Evolutionary conservation across 352 stramenopile species (phyloP).

Genomic region (Blastocystis hominis): DNA sequence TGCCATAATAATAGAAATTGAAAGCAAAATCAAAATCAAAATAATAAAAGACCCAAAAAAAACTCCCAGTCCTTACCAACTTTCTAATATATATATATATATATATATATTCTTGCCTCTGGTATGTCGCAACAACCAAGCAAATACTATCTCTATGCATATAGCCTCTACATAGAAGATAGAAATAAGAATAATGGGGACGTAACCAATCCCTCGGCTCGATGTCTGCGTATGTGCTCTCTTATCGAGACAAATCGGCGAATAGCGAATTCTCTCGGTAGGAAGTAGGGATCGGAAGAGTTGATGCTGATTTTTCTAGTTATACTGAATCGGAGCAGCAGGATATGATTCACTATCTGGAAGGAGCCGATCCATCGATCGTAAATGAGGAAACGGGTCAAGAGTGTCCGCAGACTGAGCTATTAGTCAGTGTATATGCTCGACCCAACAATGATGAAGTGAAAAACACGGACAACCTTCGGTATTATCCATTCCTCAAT

Average conservation of each 20-base stretch:
- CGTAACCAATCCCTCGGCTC: background rate
- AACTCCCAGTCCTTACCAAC: background rate
- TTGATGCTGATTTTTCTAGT: background rate
- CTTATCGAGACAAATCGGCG: background rate
- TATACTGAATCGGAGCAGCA: conserved; percentile 22
- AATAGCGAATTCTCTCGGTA: background rate
- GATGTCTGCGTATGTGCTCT: conserved; percentile 20
- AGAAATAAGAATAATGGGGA: background rate
- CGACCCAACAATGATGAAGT: conserved; percentile 18
- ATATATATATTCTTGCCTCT: too few relatives aligned
- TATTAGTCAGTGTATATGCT: conserved; percentile 35
- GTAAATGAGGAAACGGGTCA: conserved; percentile 30
- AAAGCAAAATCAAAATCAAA: background rate
- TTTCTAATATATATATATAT: background rate
- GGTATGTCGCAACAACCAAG: background rate
- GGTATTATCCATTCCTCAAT: background rate
- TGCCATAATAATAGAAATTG: background rate
- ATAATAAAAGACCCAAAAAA: background rate
- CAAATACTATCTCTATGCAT: conserved; percentile 47
- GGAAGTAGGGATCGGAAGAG: background rate
- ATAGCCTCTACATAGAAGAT: conserved; percentile 16
- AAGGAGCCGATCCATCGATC: background rate
- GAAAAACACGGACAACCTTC: conserved; percentile 13
- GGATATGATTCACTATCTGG: conserved; percentile 41
- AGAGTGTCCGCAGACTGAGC: background rate